Conservation (phyloP, 192 early-diverging fungal species). For the Kickxella alabastrina region DNA sequence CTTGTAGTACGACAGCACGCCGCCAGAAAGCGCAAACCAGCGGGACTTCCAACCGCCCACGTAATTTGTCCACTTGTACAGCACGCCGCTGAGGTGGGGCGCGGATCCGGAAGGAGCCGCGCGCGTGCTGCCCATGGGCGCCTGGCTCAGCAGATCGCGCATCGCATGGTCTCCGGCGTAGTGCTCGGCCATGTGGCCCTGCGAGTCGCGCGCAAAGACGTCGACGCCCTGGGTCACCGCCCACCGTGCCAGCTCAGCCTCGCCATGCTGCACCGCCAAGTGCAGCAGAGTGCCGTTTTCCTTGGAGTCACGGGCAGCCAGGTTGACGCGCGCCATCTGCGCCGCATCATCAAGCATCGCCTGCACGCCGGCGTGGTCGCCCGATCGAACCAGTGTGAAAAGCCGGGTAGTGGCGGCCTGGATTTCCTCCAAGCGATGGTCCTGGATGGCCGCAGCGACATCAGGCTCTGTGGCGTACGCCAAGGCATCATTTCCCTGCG, state of each 20-base stretch:
- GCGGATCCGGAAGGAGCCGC: conserved; percentile 55
- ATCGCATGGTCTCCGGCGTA: conserved; percentile 50
- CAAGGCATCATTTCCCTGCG: conserved; percentile 59
- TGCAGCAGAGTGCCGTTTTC: conserved; percentile 68
- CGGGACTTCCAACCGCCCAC: conserved; percentile 73
- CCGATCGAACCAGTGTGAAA: conserved; percentile 49
- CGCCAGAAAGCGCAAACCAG: conserved; percentile 78
- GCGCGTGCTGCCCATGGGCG: conserved; percentile 51
- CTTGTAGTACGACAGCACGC: conserved; percentile 80
- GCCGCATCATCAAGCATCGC: conserved; percentile 54
- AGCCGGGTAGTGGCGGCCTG: conserved; percentile 48
- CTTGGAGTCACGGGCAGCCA: conserved; percentile 62
- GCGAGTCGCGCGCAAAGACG: conserved; percentile 63
- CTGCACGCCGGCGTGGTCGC: conserved; percentile 35
- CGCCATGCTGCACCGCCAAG: conserved; percentile 58
- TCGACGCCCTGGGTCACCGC: conserved; percentile 72
- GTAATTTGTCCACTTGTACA: conserved; percentile 88
- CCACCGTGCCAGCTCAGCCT: conserved; percentile 67
- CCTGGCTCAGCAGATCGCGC: conserved; percentile 54
- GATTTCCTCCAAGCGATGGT: conserved; percentile 57
- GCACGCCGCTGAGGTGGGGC: conserved; percentile 52
- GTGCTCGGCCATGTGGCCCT: conserved; percentile 53
- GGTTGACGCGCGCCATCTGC: conserved; percentile 58
- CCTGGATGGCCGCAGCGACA: conserved; percentile 54
- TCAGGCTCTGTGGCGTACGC: conserved; percentile 41